Evolutionary conservation across 2,329 filamentous ascomycete genomes (phyloP).

Genomic region (Trichophyton benhamiae): DNA sequence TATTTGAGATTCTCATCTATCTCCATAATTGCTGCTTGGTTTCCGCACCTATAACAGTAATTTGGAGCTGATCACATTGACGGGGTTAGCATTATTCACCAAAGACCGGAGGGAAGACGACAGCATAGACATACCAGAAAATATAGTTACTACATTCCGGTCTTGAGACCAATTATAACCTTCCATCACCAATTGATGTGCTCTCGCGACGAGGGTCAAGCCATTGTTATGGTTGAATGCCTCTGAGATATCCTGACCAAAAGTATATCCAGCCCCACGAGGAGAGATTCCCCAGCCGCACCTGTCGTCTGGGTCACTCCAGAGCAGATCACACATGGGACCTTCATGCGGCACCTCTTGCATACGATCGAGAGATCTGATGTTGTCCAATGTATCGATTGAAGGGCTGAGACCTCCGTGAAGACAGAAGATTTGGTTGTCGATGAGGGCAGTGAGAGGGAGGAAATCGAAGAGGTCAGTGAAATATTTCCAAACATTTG

Average conservation of each 20-base stretch:
- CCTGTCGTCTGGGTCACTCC: slow-evolving; percentile 62
- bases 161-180: slow-evolving; percentile 85
- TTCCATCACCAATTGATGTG: slow-evolving; percentile 65
- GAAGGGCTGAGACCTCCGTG: slow-evolving; percentile 61
- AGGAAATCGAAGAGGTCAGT: slow-evolving; percentile 70
- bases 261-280: slow-evolving; percentile 52
- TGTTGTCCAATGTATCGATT: slow-evolving; percentile 63
- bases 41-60: slow-evolving; percentile 97
- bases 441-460: slow-evolving; percentile 59
- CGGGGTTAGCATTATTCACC: not conserved
- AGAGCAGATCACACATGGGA: slow-evolving; percentile 64
- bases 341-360: slow-evolving; percentile 68
- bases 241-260: slow-evolving; percentile 59
- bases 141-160: slow-evolving; percentile 78
- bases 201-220: slow-evolving; percentile 57
- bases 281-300: slow-evolving; percentile 60
- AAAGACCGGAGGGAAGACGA: not conserved
- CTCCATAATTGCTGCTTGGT: slow-evolving; percentile 99
- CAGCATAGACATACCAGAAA: slow-evolving; percentile 20
- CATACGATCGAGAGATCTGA: slow-evolving; percentile 59
- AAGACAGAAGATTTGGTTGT: slow-evolving; percentile 61
- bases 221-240: slow-evolving; percentile 71
- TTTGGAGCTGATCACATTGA: slow-evolving; percentile 51
- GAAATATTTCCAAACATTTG: slow-evolving; percentile 67
- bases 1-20: slow-evolving; percentile 99